Conservation (phyloP, 1,284 basidiomycete species). For the Irpex rosettiformis region DNA sequence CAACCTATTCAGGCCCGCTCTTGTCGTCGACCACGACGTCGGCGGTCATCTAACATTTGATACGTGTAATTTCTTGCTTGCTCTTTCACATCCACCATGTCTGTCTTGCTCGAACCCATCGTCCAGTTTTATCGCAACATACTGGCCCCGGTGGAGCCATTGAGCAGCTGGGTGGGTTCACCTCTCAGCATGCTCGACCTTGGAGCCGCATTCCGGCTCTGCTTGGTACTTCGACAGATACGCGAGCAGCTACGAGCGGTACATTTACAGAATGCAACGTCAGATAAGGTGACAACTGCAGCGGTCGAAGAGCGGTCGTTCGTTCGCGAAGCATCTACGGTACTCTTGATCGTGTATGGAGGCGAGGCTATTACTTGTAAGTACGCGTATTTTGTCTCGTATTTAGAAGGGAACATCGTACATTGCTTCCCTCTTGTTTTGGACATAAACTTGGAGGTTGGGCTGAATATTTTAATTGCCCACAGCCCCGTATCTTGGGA, state of each 20-base stretch:
- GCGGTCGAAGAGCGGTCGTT: conserved; percentile 51
- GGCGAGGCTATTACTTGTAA: conserved; percentile 66
- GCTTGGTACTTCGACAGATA: conserved; percentile 62
- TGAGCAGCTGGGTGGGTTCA: conserved; percentile 60
- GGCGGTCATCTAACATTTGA: background rate
- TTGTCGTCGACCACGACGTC: background rate
- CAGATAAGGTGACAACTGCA: conserved; percentile 11
- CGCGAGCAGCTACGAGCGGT: conserved; percentile 45
- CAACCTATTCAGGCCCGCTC: background rate
- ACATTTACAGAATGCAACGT: conserved; percentile 33
- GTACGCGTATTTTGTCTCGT: conserved; percentile 14
- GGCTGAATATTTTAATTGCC: background rate
- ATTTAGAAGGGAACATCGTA: background rate
- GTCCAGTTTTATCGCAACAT: conserved; percentile 49
- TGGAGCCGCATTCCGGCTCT: conserved; percentile 61
- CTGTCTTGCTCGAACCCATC: conserved; percentile 37
- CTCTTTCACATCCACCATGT: conserved; percentile 10
- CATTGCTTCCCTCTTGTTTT: background rate
- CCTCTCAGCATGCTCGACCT: conserved; percentile 60
- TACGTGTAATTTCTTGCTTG: background rate
- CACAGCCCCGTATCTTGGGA: conserved; percentile 59
- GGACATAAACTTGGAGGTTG: too few relatives aligned
- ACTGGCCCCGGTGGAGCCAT: conserved; percentile 60
- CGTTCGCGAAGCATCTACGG: conserved; percentile 50
- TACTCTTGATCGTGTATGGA: conserved; percentile 67